Conservation (phyloP, 208 protist genomes). For the Leishmania aethiopica region DNA sequence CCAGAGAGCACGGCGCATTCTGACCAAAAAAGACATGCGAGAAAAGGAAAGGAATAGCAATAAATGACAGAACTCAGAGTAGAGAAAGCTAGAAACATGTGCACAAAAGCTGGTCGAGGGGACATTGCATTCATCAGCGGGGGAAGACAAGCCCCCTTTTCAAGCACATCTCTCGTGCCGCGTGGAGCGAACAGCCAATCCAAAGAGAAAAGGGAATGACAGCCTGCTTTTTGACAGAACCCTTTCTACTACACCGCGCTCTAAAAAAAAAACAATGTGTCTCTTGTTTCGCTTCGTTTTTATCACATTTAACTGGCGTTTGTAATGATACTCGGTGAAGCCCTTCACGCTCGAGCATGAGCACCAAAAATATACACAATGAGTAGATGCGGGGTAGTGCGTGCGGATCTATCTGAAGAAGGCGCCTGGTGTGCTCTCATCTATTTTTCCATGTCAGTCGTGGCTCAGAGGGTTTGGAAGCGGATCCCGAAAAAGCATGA, state of each 20-base stretch:
- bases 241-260: no score
- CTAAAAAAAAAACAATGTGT: no score
- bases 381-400: not conserved
- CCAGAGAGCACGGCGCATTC: not conserved
- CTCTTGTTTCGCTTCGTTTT: not conserved
- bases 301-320: not conserved
- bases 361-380: not conserved
- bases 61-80: not conserved
- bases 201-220: not conserved
- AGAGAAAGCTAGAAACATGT: not conserved
- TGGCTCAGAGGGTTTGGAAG: constrained; percentile 27
- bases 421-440: not conserved
- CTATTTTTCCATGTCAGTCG: constrained; percentile 10
- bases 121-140: not conserved
- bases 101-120: not conserved
- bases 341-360: not conserved
- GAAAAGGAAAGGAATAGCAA: constrained; percentile 4
- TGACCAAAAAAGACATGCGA: constrained; percentile 1
- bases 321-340: not conserved
- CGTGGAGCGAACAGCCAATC: not conserved
- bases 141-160: not conserved
- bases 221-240: no score
- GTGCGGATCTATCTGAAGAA: not conserved
- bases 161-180: not conserved
- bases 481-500: constrained; percentile 57